Evolutionary conservation across 2,329 filamentous ascomycete genomes (phyloP), one percentile per base, ranked within the genome.

Genomic region (Hymenoscyphus fructigenus): DNA sequence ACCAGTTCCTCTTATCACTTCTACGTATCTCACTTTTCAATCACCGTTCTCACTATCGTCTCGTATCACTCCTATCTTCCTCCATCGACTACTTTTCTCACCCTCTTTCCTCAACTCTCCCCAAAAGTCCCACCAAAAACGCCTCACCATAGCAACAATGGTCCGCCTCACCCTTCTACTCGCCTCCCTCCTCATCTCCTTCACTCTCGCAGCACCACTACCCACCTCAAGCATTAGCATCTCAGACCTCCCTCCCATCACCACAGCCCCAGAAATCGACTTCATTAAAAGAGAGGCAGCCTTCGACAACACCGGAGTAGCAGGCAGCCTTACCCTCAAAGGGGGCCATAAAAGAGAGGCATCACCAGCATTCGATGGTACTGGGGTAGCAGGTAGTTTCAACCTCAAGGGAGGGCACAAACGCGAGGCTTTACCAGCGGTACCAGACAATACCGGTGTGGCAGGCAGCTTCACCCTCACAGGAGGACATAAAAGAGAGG

Each of bases 111-210:
- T 36, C 34, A 36, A 14, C 34, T 38, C 17, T 2, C 36, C 36
- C 4, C 12, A 14, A 38, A 4, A 15, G 17, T 38, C 36, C 14
- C 36, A 15, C 9, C 34, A 36, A 38, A 38, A 38, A 38, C n/a
- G 4, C 1, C 9, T 23, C 14, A 29, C 23, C 29, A 57, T 2
- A 32, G 10, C 17, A n/a, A 58, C 5, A 20, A 58, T 58, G 56
- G 56, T 38, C 17, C 56, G 56, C 56, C 34, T 58, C 56, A 58
- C 9, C 29, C 56, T 58, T n/a, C 17, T 58, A 4, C 28, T 58
- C 32, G n/a, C 17, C 29, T 38, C 56, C 32, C 9, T 58, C 14
- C 9, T 58, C 29, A 17, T 58, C 14, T 36, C 56, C 20, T 34
- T 34, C 56, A 34, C 56, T 7, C 7, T 58, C 28, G 56, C 56